phyloP scores from a whole-genome alignment of 805 yeast genomes.

The Zygosaccharomyces lentus region DNA sequence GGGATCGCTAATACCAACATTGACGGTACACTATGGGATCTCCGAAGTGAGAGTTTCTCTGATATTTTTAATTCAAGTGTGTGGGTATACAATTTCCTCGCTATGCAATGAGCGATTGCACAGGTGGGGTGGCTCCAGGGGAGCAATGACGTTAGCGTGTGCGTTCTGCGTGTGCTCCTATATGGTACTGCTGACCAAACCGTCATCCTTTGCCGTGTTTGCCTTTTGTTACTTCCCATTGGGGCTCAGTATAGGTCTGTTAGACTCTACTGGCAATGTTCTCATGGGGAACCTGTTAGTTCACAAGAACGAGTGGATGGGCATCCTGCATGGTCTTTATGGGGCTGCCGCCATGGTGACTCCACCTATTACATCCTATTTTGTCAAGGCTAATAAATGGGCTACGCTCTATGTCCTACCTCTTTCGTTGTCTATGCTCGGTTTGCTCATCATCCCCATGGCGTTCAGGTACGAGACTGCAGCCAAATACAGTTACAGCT shows the following conservation, averaged over 20 bases:
- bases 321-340: slow-evolving; percentile 61
- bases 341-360: slow-evolving; percentile 70
- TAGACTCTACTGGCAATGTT: slow-evolving; percentile 35
- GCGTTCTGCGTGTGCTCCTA: slow-evolving; percentile 21
- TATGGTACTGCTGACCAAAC: slow-evolving; percentile 22
- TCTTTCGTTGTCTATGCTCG: slow-evolving; percentile 38
- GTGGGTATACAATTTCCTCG: slow-evolving; percentile 33
- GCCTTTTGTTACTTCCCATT: slow-evolving; percentile 29
- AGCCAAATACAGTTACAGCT: slow-evolving; percentile 33
- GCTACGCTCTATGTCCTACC: slow-evolving; percentile 29
- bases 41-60: slow-evolving; percentile 28
- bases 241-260: slow-evolving; percentile 34
- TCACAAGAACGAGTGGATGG: slow-evolving; percentile 55
- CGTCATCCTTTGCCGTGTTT: slow-evolving; percentile 23
- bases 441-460: slow-evolving; percentile 30
- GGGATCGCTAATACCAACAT: slow-evolving; percentile 34
- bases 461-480: slow-evolving; percentile 47
- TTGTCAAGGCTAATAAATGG: slow-evolving; percentile 33
- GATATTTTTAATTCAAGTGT: slow-evolving; percentile 30
- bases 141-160: slow-evolving; percentile 27
- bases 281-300: slow-evolving; percentile 33
- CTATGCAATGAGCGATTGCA: slow-evolving; percentile 30
- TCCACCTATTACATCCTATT: slow-evolving; percentile 56
- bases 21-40: slow-evolving; percentile 26
- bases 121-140: slow-evolving; percentile 26